A percentile compares a stretch with the other conserved stretches of the same genome.
Evolutionary conservation across 2,329 filamentous ascomycete genomes (phyloP).

Genomic region (Rachicladosporium sp.): DNA sequence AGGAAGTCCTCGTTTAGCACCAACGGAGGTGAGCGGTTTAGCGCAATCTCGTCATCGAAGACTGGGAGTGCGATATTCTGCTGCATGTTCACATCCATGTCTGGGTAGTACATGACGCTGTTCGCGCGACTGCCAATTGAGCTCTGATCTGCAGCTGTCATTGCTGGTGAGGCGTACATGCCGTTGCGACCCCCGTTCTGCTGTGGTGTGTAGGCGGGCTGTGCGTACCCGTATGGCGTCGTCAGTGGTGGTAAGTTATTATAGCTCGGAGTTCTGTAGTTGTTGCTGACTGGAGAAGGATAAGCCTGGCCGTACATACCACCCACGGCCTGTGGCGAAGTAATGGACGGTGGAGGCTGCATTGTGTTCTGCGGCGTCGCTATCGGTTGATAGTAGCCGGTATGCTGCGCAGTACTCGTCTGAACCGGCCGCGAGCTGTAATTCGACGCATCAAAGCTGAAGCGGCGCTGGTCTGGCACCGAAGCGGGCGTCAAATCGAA

Average conservation of each 20-base stretch:
- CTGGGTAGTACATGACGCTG: too few species aligned
- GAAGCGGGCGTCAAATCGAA: too few species aligned
- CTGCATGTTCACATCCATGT: too few species aligned
- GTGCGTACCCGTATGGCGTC: too few species aligned
- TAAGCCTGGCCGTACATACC: conserved; percentile 13
- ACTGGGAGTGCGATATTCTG: conserved; percentile 82
- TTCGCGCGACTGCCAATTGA: too few species aligned
- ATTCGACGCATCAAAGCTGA: conserved; percentile 13
- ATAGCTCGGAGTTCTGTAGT: conserved; percentile 12
- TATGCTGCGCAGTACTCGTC: too few species aligned
- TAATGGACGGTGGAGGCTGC: conserved; percentile 16
- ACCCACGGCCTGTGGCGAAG: conserved; percentile 9
- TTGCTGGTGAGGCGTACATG: conserved; percentile 14
- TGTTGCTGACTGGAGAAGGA: conserved; percentile 7
- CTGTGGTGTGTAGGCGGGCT: too few species aligned
- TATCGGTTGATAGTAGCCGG: too few species aligned
- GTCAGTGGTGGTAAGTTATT: conserved; percentile 12
- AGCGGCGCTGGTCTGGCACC: too few species aligned
- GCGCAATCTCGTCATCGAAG: conserved; percentile 63
- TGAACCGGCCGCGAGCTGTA: too few species aligned
- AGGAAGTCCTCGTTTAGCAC: conserved; percentile 18
- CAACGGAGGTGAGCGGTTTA: conserved; percentile 69
- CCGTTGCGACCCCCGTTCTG: conserved; percentile 7
- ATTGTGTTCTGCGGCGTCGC: too few species aligned
- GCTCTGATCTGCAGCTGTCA: conserved; percentile 11